These are phyloP conservation scores for Cyphellophora europaea DNA, from an alignment of 2,329 filamentous ascomycete species.

Conservation along the genomic window DNA sequence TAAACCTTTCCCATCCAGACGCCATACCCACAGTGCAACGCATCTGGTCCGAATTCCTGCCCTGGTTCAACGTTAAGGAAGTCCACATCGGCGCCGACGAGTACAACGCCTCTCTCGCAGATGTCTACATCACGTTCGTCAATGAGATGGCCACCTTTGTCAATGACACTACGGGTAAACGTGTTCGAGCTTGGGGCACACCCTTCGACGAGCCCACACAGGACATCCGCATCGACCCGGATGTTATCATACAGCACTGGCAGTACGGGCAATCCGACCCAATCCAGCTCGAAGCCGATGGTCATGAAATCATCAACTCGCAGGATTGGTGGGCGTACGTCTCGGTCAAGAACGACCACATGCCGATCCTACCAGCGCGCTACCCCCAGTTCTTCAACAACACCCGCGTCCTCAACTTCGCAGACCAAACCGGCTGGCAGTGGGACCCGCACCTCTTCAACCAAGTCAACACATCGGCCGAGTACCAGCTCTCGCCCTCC, in stretches of 20 bases:
- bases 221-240: slow-evolving; percentile 30
- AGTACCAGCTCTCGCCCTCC: slow-evolving; percentile 34
- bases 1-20: slow-evolving; percentile 48
- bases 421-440: slow-evolving; percentile 31
- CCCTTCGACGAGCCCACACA: slow-evolving; percentile 35
- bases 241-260: slow-evolving; percentile 48
- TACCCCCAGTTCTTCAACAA: slow-evolving; percentile 41
- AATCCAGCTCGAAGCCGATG: slow-evolving; percentile 33
- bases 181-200: slow-evolving; percentile 48
- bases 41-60: slow-evolving; percentile 45
- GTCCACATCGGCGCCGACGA: slow-evolving; percentile 50
- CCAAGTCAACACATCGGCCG: slow-evolving; percentile 35
- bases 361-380: slow-evolving; percentile 26
- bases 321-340: slow-evolving; percentile 40
- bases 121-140: slow-evolving; percentile 45
- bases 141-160: slow-evolving; percentile 43
- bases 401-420: slow-evolving; percentile 31
- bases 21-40: slow-evolving; percentile 44
- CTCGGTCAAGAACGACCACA: slow-evolving; percentile 34
- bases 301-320: slow-evolving; percentile 44
- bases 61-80: slow-evolving; percentile 47
- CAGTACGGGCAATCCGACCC: slow-evolving; percentile 39
- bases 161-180: slow-evolving; percentile 30
- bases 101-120: slow-evolving; percentile 35
- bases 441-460: slow-evolving; percentile 45